phyloP scores from a whole-genome alignment of 1,139 yeast species.

The Lodderomyces margitis region DNA sequence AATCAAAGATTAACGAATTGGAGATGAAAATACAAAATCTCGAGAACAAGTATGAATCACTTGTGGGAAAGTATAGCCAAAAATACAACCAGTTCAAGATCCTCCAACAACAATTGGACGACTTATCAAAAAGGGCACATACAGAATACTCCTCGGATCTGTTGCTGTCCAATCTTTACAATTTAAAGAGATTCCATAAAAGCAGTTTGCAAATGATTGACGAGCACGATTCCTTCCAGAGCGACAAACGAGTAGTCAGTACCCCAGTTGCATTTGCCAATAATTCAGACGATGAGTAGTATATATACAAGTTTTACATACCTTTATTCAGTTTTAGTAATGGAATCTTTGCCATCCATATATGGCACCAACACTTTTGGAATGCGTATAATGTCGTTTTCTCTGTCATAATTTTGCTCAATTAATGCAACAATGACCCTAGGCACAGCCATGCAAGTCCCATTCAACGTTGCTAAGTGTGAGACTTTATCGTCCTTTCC shows the following conservation, averaged over 20 bases:
- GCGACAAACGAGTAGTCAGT: slow-evolving; percentile 31
- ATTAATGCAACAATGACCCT: slow-evolving; percentile 83
- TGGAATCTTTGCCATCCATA: slow-evolving; percentile 55
- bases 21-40: slow-evolving; percentile 7
- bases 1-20: background rate
- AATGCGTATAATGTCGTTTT: slow-evolving; percentile 51
- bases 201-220: slow-evolving; percentile 23
- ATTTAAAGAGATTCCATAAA: slow-evolving; percentile 32
- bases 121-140: slow-evolving; percentile 17
- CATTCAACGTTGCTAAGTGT: slow-evolving; percentile 83
- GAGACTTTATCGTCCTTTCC: slow-evolving; percentile 30
- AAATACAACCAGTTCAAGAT: slow-evolving; percentile 25
- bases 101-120: slow-evolving; percentile 26
- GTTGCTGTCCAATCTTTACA: slow-evolving; percentile 15
- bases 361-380: slow-evolving; percentile 68
- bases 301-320: slow-evolving; percentile 1
- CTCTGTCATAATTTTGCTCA: slow-evolving; percentile 76
- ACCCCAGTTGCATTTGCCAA: slow-evolving; percentile 23
- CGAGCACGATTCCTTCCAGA: slow-evolving; percentile 8
- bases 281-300: slow-evolving; percentile 26
- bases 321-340: slow-evolving; percentile 7
- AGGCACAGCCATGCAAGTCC: slow-evolving; percentile 96
- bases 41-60: slow-evolving; percentile 19
- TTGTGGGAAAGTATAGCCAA: slow-evolving; percentile 24
- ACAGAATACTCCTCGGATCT: background rate